These are phyloP conservation scores for Tranzscheliella williamsii DNA, from an alignment of 1,284 basidiomycete species.

Conservation along the genomic window DNA sequence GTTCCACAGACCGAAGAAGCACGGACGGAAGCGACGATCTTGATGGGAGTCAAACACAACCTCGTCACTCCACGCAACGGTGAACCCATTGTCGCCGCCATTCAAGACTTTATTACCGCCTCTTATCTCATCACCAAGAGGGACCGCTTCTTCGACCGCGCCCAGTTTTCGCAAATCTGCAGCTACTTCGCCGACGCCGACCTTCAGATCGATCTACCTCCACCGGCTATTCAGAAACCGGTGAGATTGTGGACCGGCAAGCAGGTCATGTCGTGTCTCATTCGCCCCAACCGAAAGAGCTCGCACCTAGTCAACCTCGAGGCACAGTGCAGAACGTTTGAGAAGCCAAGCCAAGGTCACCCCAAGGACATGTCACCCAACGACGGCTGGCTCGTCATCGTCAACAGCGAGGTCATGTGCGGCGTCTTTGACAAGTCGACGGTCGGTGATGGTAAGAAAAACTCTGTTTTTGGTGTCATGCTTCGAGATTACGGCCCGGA, in stretches of 20 bases:
- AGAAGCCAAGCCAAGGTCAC: conserved; percentile 71
- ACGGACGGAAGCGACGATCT: conserved; percentile 90
- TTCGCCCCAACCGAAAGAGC: conserved; percentile 87
- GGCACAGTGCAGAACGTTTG: conserved; percentile 90
- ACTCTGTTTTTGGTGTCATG: conserved; percentile 97
- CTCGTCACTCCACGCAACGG: conserved; percentile 71
- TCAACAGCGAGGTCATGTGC: conserved; percentile 99
- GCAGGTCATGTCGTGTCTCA: conserved; percentile 93
- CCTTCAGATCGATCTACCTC: conserved; percentile 90
- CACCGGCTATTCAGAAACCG: conserved; percentile 92
- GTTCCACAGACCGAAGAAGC: conserved; percentile 99
- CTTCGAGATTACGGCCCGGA: conserved; percentile 94
- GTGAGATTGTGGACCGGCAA: conserved; percentile 95
- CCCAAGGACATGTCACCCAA: conserved; percentile 87
- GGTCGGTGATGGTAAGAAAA: conserved; percentile 98
- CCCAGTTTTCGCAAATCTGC: conserved; percentile 94
- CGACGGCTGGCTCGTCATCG: conserved; percentile 95
- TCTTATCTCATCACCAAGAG: conserved; percentile 91
- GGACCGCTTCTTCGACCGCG: conserved; percentile 90
- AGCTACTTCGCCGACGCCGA: conserved; percentile 91
- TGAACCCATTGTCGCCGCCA: conserved; percentile 59
- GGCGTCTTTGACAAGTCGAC: conserved; percentile 99
- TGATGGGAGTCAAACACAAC: conserved; percentile 98
- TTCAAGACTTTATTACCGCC: conserved; percentile 63
- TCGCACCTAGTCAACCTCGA: conserved; percentile 83